These are phyloP conservation scores for Parietaria judaica DNA, from an alignment of 306 rosid genomes.

Conservation along the genomic window DNA sequence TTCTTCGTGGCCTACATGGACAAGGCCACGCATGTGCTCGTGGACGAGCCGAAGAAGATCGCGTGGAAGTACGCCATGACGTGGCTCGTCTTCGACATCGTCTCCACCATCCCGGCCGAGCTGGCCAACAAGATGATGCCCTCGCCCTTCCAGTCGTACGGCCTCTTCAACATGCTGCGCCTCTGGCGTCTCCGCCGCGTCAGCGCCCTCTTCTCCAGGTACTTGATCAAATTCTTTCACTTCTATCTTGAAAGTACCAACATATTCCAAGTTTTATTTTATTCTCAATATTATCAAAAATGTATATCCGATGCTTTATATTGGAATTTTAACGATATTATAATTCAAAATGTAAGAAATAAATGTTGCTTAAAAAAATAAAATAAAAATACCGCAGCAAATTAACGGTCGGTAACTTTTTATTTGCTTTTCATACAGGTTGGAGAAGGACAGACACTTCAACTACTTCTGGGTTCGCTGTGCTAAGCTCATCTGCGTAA, in stretches of 20 bases:
- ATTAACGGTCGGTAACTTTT: neutral
- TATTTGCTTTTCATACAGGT: conserved; percentile 26
- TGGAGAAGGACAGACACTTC: conserved; percentile 84
- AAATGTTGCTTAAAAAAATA: too few relatives aligned
- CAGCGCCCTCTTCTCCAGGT: conserved; percentile 77
- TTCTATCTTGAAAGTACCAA: neutral
- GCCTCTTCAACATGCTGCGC: conserved; percentile 82
- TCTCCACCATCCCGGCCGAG: conserved; percentile 78
- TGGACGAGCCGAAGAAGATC: conserved; percentile 53
- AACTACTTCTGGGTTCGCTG: conserved; percentile 91
- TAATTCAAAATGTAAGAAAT: too few relatives aligned
- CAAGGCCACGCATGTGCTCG: conserved; percentile 52
- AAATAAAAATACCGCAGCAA: too few relatives aligned
- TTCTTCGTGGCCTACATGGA: conserved; percentile 88
- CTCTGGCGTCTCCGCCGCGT: conserved; percentile 98
- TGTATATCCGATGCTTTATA: too few relatives aligned
- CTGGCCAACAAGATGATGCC: conserved; percentile 46
- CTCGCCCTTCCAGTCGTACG: conserved; percentile 48
- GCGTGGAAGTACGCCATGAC: conserved; percentile 58
- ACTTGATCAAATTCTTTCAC: neutral
- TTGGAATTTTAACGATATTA: too few relatives aligned
- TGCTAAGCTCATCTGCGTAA: conserved; percentile 78
- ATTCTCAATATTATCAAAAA: too few relatives aligned
- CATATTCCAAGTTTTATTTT: too few relatives aligned
- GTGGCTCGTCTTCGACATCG: conserved; percentile 67